Evolutionary conservation across 495 filamentous ascomycete genomes (phyloP), one percentile per base, ranked within the genome.

Genomic region (Penicillium roqueforti): DNA sequence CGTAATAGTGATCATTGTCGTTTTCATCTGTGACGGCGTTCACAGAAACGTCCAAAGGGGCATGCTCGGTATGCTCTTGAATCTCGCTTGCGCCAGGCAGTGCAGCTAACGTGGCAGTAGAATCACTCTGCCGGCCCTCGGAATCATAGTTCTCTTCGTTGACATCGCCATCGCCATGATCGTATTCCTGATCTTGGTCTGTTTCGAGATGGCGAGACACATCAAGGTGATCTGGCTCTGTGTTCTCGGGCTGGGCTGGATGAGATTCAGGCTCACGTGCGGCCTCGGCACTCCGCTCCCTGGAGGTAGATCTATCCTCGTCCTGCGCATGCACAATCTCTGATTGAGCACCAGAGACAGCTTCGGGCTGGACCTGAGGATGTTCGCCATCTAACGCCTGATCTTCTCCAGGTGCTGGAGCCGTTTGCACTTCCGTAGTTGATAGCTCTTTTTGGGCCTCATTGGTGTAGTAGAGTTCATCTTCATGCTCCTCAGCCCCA

Each of bases 61-160:
- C 58, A 22, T 61, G 60, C n/a, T 36, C 53, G 29, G 40, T 22
- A 38, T 56, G 45, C 39, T 57, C 59, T 20, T 59, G 54, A n/a
- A 54, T 32, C 16, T 62, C 56, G 38, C 51, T 39, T 20, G 49
- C 41, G 1, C 55, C 48, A 11, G 65, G 56, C 6, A 62, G 23
- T 10, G 59, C 53, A 23, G 56, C 60, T 31, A 71, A 44, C 11
- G 73, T 71, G 28, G 60, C 56, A 6, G 68, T 68, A 4, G 71
- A 72, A 36, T 70, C 69, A 14, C 65, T 68, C 5, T 55, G 59
- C 28, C 63, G 62, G 40, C 55, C 67, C 23, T 73, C 70, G 6
- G 57, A 64, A 34, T 63, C 57, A 56, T 68, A 65, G 0, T 53
- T 59, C 9, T 55, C 56, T 45, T 66, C 57, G 22, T 51, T 45